phyloP scores from a whole-genome alignment of 345 rosid species.

The Citrus trifoliata region DNA sequence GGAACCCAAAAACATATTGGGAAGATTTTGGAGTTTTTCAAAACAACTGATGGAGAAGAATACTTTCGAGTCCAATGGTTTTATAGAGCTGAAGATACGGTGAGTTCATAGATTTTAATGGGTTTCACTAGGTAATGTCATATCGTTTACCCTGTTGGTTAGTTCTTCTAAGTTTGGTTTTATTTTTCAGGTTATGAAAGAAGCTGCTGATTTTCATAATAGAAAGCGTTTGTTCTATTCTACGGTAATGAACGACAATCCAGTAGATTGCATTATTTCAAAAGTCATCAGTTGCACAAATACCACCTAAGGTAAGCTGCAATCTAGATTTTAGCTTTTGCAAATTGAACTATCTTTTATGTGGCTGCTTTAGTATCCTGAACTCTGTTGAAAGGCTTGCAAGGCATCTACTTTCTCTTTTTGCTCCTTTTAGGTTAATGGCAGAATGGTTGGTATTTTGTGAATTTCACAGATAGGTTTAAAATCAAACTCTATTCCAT shows the following conservation, averaged over 20 bases:
- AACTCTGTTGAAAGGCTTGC: constrained; percentile 1
- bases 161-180: constrained; percentile 1
- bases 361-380: not conserved
- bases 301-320: constrained; percentile 54
- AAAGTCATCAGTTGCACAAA: constrained; percentile 59
- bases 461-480: constrained; percentile 52
- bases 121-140: constrained; percentile 6
- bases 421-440: constrained; percentile 1
- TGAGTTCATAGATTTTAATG: constrained; percentile 30
- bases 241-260: constrained; percentile 87
- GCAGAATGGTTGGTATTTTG: constrained; percentile 4
- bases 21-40: constrained; percentile 75
- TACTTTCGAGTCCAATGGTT: constrained; percentile 95
- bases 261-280: constrained; percentile 71
- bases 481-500: constrained; percentile 32
- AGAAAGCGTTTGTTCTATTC: constrained; percentile 82
- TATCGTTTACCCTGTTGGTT: constrained; percentile 15
- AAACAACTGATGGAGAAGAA: constrained; percentile 60
- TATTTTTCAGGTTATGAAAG: constrained; percentile 59
- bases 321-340: not conserved
- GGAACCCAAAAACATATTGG: constrained; percentile 60
- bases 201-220: constrained; percentile 59
- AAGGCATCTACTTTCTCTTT: constrained; percentile 1
- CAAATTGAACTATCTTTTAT: not conserved
- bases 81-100: constrained; percentile 91